Percentiles rank a stretch among this genome's conserved stretches.
Conservation (phyloP, 768 basidiomycete species). For the Collybiopsis luxurians region DNA sequence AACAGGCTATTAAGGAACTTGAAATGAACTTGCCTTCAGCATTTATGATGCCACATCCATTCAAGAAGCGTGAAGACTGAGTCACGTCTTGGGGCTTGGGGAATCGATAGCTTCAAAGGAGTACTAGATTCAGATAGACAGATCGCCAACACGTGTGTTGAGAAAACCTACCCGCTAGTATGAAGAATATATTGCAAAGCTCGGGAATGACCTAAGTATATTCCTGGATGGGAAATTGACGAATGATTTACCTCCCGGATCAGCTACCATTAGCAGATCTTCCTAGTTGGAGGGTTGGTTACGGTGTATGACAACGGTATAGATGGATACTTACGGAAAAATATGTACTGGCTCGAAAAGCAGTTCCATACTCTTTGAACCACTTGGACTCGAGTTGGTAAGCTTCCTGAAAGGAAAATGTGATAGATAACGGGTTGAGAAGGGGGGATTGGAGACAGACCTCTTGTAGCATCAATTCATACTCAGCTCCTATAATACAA, state of each 20-base stretch:
- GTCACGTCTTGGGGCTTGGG: constrained; percentile 19
- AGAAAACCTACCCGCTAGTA: not conserved
- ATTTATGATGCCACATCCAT: constrained; percentile 22
- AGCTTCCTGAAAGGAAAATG: too few relatives aligned
- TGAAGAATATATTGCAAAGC: constrained; percentile 24
- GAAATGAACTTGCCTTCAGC: constrained; percentile 24
- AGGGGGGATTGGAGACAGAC: not conserved
- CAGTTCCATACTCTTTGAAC: constrained; percentile 3
- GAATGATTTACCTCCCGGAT: not conserved
- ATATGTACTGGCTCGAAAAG: not conserved
- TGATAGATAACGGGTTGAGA: too few relatives aligned
- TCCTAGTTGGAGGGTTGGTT: too few relatives aligned
- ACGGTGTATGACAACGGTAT: not conserved
- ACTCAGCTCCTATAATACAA: not conserved
- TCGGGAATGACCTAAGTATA: too few relatives aligned
- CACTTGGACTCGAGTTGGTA: not conserved
- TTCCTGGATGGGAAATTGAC: not conserved
- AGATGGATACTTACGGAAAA: not conserved
- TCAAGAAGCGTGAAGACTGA: constrained; percentile 12
- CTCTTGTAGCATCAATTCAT: not conserved
- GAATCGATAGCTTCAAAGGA: constrained; percentile 20
- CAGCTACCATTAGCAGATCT: constrained; percentile 2
- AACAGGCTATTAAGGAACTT: too few relatives aligned
- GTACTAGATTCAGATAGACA: not conserved
- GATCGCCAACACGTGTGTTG: not conserved